Evolutionary conservation across 306 rosid species (phyloP), one percentile per base, ranked within the genome.

Genomic region (Canavalia gladiata): DNA sequence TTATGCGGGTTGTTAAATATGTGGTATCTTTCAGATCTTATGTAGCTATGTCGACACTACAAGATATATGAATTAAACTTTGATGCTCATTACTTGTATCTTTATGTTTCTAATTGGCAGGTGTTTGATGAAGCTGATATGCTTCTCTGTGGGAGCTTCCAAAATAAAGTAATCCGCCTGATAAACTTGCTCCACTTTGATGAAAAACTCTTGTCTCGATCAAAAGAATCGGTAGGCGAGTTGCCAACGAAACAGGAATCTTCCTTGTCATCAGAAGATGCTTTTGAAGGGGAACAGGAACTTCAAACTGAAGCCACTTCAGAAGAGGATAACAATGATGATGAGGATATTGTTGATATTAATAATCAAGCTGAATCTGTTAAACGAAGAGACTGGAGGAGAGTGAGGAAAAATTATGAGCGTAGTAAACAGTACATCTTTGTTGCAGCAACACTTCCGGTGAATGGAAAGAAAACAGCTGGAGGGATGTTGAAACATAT

Each of bases 91-190:
- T 57, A 49, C 55, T 12, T 41, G 52, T 70, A 5, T 75, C 37
- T 62, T 67, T 80, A 58, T 81, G 4, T 80, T 82, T 82, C 51
- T 63, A 25, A 65, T 51, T 64, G 71, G 25, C 81, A 95, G 99
- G 99, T 95, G 57, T 95, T 95, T 83, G 99, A 95, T 90, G 99
- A 95, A 87, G 99, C 98, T 34, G 99, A 93, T 74, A 93, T 95
- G 99, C 99, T 95, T 88, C 94, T 95, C 74, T 88, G 90, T 77
- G 99, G 99, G 60, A 86, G 99, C 58, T 95, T 93, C 82, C 95
- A 91, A 85, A 95, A 95, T 88, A 91, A 93, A 89, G 94, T 93
- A 70, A 91, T 93, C 77, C 96, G 97, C 78, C 88, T 95, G 37
- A 88, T 95, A 85, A 82, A 95, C 87, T 65, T 95, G 89, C 92